A percentile compares a stretch with the other conserved stretches of the same genome.
phyloP scores from a whole-genome alignment of 257 asterid genomes.

The Anisodus acutangulus region DNA sequence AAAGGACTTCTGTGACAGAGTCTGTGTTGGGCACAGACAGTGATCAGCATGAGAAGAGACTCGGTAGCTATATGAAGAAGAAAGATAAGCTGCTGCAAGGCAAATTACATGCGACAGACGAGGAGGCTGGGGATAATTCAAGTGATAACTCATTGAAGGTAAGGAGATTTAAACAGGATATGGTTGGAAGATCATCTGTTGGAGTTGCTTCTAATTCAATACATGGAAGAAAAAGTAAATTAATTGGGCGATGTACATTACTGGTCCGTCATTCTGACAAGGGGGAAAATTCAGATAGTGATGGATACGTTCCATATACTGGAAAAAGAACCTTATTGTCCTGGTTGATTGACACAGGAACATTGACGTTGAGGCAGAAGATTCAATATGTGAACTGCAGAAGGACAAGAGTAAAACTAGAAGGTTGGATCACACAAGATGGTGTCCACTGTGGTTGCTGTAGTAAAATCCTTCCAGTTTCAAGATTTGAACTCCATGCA shows the following conservation, averaged over 20 bases:
- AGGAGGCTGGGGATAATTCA: slow-evolving; percentile 16
- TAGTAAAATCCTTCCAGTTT: slow-evolving; percentile 35
- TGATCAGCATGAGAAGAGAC: slow-evolving; percentile 33
- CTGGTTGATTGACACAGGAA: slow-evolving; percentile 36
- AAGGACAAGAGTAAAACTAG: slow-evolving; percentile 27
- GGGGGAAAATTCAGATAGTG: slow-evolving; percentile 22
- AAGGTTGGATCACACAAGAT: slow-evolving; percentile 37
- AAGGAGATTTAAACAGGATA: slow-evolving; percentile 8
- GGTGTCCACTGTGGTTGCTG: slow-evolving; percentile 38
- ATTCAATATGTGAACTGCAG: slow-evolving; percentile 33
- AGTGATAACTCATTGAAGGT: background rate
- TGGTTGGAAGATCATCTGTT: background rate
- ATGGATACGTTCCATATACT: slow-evolving; percentile 32
- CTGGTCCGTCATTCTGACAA: slow-evolving; percentile 30
- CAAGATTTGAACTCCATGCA: slow-evolving; percentile 36
- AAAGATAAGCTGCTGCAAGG: slow-evolving; percentile 24
- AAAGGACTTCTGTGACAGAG: slow-evolving; percentile 44
- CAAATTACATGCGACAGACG: slow-evolving; percentile 1
- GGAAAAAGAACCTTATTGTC: slow-evolving; percentile 34
- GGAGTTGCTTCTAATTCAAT: slow-evolving; percentile 19
- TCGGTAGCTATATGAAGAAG: slow-evolving; percentile 28
- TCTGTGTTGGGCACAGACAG: slow-evolving; percentile 22
- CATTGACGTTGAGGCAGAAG: slow-evolving; percentile 21
- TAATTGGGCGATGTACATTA: slow-evolving; percentile 35
- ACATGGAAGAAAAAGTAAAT: slow-evolving; percentile 24